Percentiles rank a stretch among this genome's conserved stretches.
These are phyloP conservation scores for Penicillium odoratum DNA, from an alignment of 495 filamentous ascomycete species.

Conservation along the genomic window DNA sequence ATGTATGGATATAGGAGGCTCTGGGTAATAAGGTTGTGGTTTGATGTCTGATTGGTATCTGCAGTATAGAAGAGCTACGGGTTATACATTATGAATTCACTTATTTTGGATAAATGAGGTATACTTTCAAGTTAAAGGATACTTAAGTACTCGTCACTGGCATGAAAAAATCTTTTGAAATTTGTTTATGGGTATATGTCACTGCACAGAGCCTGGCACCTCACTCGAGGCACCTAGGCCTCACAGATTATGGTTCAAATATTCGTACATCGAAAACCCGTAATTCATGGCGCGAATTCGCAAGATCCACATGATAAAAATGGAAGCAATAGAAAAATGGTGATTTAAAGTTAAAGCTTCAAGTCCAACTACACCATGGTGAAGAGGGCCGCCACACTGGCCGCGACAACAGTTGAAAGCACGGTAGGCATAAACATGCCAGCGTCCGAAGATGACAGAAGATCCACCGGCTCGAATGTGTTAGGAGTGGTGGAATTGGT, in stretches of 20 bases:
- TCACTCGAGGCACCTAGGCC: neutral
- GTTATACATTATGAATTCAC: neutral
- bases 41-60: neutral
- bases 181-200: neutral
- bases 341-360: neutral
- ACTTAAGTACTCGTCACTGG: neutral
- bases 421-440: conserved; percentile 20
- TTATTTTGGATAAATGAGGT: neutral
- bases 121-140: too few relatives aligned
- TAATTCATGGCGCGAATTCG: neutral
- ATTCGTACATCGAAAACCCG: neutral
- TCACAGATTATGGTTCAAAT: neutral
- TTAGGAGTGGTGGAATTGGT: conserved; percentile 31
- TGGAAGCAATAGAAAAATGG: neutral
- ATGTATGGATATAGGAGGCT: conserved; percentile 1
- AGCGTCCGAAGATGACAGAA: conserved; percentile 21
- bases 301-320: neutral
- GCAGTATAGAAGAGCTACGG: neutral
- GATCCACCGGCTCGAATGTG: conserved; percentile 30
- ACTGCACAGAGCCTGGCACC: neutral
- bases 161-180: neutral
- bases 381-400: conserved; percentile 12
- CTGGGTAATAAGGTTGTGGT: neutral
- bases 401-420: conserved; percentile 25
- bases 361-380: conserved; percentile 21